Conservation (phyloP, 2,329 filamentous ascomycete species). For the Seiridium unicorne region DNA sequence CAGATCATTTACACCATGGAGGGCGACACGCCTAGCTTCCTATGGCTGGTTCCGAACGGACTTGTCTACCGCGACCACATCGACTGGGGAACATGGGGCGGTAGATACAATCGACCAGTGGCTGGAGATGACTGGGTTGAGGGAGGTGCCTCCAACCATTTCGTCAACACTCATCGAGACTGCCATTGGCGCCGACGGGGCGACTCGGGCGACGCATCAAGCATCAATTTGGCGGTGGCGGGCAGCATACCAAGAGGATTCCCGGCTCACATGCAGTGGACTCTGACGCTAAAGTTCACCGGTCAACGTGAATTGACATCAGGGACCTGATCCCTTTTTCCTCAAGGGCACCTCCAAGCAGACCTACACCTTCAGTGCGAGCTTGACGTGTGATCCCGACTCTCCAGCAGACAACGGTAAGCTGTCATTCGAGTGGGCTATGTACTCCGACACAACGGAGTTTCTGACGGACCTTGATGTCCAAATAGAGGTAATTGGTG, state of each 20-base stretch:
- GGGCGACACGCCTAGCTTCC: conserved; percentile 40
- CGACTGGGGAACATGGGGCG: conserved; percentile 42
- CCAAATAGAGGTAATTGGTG: background rate
- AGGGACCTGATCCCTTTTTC: background rate
- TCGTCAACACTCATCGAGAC: background rate
- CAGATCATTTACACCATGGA: conserved; percentile 45
- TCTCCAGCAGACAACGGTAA: background rate
- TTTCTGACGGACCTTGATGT: background rate
- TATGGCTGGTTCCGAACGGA: conserved; percentile 43
- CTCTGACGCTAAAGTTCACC: conserved; percentile 15
- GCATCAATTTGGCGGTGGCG: conserved; percentile 33
- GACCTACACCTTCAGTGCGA: background rate
- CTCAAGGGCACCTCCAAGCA: background rate
- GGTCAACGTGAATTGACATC: background rate
- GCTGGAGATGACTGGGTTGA: conserved; percentile 1
- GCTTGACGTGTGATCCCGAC: background rate
- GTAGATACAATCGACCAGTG: conserved; percentile 34
- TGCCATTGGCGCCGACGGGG: conserved; percentile 4
- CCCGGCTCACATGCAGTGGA: conserved; percentile 32
- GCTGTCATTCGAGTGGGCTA: background rate
- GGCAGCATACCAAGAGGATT: conserved; percentile 28
- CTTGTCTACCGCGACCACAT: conserved; percentile 38
- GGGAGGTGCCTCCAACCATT: background rate
- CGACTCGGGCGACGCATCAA: background rate
- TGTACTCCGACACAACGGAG: background rate